phyloP scores from a whole-genome alignment of 2,329 filamentous ascomycete genomes.

The Stachybotrys chartarum region DNA sequence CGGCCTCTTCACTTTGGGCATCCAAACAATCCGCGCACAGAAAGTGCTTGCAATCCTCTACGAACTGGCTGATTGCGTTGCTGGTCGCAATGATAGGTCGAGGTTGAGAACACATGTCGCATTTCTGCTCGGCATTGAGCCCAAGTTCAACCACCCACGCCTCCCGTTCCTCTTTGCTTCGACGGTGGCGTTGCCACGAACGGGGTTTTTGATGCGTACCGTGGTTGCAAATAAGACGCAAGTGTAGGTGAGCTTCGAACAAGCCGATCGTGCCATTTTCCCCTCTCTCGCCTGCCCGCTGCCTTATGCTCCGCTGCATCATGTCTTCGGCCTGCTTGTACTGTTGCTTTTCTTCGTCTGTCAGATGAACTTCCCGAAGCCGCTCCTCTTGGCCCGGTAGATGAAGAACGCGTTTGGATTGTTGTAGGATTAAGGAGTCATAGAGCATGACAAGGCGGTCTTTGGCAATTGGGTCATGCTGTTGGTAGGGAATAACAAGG shows the following conservation, averaged over 20 bases:
- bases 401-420: slow-evolving; percentile 31
- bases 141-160: slow-evolving; percentile 13
- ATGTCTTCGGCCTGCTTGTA: slow-evolving; percentile 26
- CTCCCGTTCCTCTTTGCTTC: slow-evolving; percentile 20
- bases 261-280: slow-evolving; percentile 30
- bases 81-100: slow-evolving; percentile 19
- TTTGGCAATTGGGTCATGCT: slow-evolving; percentile 13
- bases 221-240: slow-evolving; percentile 42
- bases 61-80: slow-evolving; percentile 9
- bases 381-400: slow-evolving; percentile 18
- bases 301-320: slow-evolving; percentile 27
- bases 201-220: slow-evolving; percentile 39
- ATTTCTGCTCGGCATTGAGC: slow-evolving; percentile 14
- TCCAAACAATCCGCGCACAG: slow-evolving; percentile 22
- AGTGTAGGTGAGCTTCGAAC: slow-evolving; percentile 37
- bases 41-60: slow-evolving; percentile 19
- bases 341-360: slow-evolving; percentile 16
- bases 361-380: slow-evolving; percentile 2
- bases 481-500: slow-evolving; percentile 32
- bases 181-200: slow-evolving; percentile 28
- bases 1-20: neutral
- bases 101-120: slow-evolving; percentile 23
- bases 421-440: slow-evolving; percentile 31
- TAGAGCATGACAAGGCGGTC: slow-evolving; percentile 24
- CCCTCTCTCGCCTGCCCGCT: slow-evolving; percentile 26